These are phyloP conservation scores for Solanum gandarillasii DNA, from an alignment of 257 asterid species.

Conservation along the genomic window DNA sequence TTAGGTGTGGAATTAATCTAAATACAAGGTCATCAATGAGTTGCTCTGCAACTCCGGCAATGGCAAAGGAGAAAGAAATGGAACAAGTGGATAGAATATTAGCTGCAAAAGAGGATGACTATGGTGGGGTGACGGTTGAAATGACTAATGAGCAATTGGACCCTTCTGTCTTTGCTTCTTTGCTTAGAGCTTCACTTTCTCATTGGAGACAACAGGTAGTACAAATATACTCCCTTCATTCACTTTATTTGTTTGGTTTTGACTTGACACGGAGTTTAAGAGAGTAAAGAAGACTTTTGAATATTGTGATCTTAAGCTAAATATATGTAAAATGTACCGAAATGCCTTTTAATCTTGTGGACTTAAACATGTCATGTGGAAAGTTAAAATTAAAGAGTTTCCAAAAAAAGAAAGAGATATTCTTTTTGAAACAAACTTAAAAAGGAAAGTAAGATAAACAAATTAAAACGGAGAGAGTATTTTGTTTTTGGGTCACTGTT, in stretches of 20 bases:
- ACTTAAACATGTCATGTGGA: background rate
- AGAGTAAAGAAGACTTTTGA: background rate
- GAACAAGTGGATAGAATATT: constrained; percentile 43
- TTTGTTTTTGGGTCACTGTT: background rate
- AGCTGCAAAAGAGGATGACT: constrained; percentile 47
- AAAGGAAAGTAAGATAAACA: background rate
- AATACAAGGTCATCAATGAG: constrained; percentile 31
- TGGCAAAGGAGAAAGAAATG: constrained; percentile 24
- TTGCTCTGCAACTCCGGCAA: constrained; percentile 22
- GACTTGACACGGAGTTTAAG: background rate
- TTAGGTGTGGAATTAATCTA: constrained; percentile 15
- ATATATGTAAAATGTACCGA: background rate
- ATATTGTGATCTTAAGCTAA: background rate
- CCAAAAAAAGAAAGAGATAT: background rate
- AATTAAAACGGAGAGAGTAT: background rate
- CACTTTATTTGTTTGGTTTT: background rate
- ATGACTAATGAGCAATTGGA: constrained; percentile 61
- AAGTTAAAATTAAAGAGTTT: background rate
- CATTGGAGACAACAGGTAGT: constrained; percentile 66
- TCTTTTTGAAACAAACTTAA: background rate
- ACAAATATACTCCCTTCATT: background rate
- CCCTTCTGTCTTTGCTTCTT: constrained; percentile 36
- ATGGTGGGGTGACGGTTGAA: constrained; percentile 78
- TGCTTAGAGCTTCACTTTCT: constrained; percentile 67
- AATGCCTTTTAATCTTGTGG: background rate